A percentile compares a stretch with the other conserved stretches of the same genome.
Evolutionary conservation across 345 rosid species (phyloP).

Genomic region (Alliaria petiolata): DNA sequence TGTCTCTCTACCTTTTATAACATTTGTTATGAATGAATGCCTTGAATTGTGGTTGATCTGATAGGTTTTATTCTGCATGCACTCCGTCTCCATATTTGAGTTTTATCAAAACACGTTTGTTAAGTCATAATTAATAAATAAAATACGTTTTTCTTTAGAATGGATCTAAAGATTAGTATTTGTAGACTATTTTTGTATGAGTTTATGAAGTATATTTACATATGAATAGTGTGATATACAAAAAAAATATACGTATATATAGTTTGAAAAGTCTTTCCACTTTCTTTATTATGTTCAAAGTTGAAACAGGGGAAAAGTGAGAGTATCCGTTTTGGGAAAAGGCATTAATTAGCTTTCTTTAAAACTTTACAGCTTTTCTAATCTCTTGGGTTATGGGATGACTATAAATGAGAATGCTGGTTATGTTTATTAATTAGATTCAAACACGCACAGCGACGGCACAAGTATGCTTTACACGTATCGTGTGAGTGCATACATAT

Average conservation of each 20-base stretch:
- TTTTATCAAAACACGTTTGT: neutral
- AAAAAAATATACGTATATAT: neutral
- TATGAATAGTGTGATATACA: too few species aligned
- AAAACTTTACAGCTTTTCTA: neutral
- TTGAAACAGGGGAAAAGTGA: neutral
- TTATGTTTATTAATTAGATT: neutral
- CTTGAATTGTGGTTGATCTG: neutral
- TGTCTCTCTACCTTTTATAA: neutral
- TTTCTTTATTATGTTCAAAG: neutral
- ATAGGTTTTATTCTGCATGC: too few species aligned
- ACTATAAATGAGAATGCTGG: too few species aligned
- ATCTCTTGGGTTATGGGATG: neutral
- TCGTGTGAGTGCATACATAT: too few species aligned
- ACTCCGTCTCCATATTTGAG: neutral
- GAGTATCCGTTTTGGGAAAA: too few species aligned
- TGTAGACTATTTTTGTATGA: neutral
- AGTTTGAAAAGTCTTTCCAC: neutral
- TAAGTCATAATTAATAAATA: neutral
- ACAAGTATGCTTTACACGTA: too few species aligned
- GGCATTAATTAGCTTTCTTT: neutral
- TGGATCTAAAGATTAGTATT: neutral
- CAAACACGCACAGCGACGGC: neutral
- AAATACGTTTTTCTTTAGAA: neutral
- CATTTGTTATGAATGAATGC: neutral
- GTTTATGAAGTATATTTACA: neutral